Conservation (phyloP, 371 early-diverging fungal genomes). For the Sporodiniella umbellata region DNA sequence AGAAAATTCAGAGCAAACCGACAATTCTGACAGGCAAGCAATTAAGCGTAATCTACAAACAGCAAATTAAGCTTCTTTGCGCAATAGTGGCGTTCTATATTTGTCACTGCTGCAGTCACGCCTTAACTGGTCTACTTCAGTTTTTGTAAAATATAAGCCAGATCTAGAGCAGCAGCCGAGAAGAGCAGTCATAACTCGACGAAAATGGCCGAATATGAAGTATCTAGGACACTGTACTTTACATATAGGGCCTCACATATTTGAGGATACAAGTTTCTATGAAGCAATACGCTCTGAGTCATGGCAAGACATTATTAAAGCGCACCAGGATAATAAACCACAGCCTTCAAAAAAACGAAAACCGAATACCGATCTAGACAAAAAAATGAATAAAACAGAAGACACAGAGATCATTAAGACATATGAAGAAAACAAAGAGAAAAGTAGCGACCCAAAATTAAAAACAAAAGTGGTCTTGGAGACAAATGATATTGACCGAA, state of each 20-base stretch:
- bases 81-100: constrained; percentile 30
- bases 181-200: constrained; percentile 26
- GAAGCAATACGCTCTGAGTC: constrained; percentile 32
- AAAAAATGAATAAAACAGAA: background rate
- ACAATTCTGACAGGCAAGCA: constrained; percentile 14
- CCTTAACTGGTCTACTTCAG: constrained; percentile 34
- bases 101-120: constrained; percentile 45
- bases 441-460: background rate
- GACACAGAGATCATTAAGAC: too few species aligned
- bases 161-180: constrained; percentile 38
- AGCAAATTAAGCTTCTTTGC: background rate
- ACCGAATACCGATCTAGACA: background rate
- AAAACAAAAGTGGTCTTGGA: background rate
- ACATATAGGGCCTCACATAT: constrained; percentile 38
- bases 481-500: background rate
- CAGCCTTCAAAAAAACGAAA: background rate
- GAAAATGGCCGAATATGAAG: constrained; percentile 43
- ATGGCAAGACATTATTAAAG: constrained; percentile 9
- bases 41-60: too few species aligned
- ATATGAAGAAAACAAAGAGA: background rate
- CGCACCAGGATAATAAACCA: constrained; percentile 3
- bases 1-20: constrained; percentile 1
- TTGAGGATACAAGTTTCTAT: constrained; percentile 36
- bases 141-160: constrained; percentile 35
- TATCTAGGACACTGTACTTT: constrained; percentile 32